Conservation (phyloP, 2,329 filamentous ascomycete species). For the Chaetomium sp. region DNA sequence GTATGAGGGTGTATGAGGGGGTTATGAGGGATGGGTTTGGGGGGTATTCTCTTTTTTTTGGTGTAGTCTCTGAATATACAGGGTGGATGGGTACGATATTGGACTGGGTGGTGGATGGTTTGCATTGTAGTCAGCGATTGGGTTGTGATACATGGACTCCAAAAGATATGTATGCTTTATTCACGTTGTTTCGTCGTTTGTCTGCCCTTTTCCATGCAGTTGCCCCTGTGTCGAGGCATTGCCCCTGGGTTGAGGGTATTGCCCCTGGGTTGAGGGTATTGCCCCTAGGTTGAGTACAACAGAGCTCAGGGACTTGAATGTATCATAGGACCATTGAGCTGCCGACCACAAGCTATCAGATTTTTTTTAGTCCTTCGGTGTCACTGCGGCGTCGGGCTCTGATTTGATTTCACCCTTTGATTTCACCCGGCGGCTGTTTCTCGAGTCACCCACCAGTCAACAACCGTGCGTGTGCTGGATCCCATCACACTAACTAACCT, state of each 20-base stretch:
- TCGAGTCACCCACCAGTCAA: background rate
- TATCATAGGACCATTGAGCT: background rate
- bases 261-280: too few species aligned
- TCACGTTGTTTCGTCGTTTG: background rate
- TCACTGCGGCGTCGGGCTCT: background rate
- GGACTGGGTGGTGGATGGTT: background rate
- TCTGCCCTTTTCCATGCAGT: background rate
- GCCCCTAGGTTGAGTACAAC: too few species aligned
- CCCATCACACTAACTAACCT: background rate
- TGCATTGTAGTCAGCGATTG: background rate
- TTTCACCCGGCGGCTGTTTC: background rate
- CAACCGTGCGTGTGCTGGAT: background rate
- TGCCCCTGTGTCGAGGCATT: too few species aligned
- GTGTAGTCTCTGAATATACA: constrained; percentile 4
- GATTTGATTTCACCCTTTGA: too few species aligned
- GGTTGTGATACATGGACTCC: background rate
- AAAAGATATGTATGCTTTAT: background rate
- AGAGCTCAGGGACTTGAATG: background rate
- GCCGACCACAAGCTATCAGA: background rate
- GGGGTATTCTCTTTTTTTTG: background rate
- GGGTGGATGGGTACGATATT: constrained; percentile 4
- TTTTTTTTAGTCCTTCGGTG: background rate
- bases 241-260: too few species aligned
- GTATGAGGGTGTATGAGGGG: background rate
- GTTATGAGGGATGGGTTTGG: background rate